phyloP scores from a whole-genome alignment of 192 early-diverging fungal genomes.

The Gamsiella multidivaricata region DNA sequence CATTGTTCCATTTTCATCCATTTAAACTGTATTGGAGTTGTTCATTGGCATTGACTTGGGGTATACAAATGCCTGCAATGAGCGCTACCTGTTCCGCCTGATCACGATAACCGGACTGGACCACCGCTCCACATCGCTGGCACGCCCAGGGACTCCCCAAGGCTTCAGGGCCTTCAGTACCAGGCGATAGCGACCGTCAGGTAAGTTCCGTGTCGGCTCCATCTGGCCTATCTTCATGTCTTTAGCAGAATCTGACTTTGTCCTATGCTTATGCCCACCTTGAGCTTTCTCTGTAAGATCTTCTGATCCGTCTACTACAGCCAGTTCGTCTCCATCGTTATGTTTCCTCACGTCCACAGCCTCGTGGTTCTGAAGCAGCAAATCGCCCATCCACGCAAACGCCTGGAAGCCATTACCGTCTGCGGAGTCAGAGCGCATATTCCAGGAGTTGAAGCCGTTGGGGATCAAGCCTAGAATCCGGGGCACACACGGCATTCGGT shows the following conservation, averaged over 20 bases:
- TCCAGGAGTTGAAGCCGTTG: conserved; percentile 37
- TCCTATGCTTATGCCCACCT: neutral
- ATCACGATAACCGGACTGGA: conserved; percentile 40
- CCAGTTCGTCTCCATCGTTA: neutral
- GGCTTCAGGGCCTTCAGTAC: conserved; percentile 45
- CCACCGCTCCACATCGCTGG: conserved; percentile 45
- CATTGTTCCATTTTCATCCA: no score
- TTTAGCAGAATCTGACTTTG: neutral
- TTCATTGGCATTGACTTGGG: neutral
- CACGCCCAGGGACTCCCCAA: conserved; percentile 35
- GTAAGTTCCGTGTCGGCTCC: conserved; percentile 7
- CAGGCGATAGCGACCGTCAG: conserved; percentile 41
- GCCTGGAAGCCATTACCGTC: conserved; percentile 19
- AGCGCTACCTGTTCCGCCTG: conserved; percentile 15
- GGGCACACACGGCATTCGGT: conserved; percentile 9
- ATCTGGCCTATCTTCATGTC: neutral
- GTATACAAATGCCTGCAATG: no score
- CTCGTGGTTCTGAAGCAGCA: conserved; percentile 33
- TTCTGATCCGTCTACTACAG: neutral
- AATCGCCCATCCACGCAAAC: conserved; percentile 37
- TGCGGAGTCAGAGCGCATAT: conserved; percentile 14
- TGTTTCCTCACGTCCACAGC: neutral
- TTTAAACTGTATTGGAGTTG: neutral
- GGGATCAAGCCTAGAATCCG: conserved; percentile 44
- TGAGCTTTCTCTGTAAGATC: neutral